Conservation (phyloP, 257 asterid genomes). For the Thymus mandschuricus region DNA sequence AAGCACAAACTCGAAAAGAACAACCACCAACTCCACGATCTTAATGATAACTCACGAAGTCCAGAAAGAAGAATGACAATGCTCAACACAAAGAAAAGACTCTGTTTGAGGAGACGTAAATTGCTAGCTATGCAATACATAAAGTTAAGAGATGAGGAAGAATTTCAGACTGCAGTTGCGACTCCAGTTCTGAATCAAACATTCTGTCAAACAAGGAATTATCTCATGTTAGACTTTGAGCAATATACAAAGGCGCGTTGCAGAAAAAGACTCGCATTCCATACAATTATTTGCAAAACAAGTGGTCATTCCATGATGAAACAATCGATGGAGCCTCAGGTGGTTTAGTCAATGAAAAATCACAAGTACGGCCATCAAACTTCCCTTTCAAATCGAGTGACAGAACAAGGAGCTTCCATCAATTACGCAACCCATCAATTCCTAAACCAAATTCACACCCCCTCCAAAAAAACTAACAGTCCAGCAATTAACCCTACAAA, state of each 20-base stretch:
- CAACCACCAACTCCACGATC: conserved; percentile 38
- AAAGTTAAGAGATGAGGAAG: conserved; percentile 31
- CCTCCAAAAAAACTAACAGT: background rate
- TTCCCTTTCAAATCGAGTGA: background rate
- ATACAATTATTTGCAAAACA: conserved; percentile 7
- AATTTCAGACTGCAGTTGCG: conserved; percentile 31
- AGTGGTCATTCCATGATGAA: background rate
- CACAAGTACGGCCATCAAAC: background rate
- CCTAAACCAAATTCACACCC: background rate
- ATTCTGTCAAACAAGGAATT: conserved; percentile 27
- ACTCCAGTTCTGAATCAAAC: conserved; percentile 16
- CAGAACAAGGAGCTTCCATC: background rate
- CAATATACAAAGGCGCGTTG: conserved; percentile 1
- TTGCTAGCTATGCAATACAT: conserved; percentile 37
- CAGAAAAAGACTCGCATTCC: no score
- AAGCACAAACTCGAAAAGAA: conserved; percentile 32
- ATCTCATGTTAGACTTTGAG: conserved; percentile 11
- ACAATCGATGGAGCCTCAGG: background rate
- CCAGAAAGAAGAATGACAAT: conserved; percentile 47
- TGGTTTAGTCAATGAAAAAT: background rate
- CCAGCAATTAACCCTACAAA: background rate
- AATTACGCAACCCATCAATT: conserved; percentile 6
- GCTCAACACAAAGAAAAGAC: conserved; percentile 40
- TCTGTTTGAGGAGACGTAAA: conserved; percentile 38
- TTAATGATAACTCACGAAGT: conserved; percentile 34